Evolutionary conservation across 352 stramenopile species (phyloP).

Genomic region (Peronospora destructor): DNA sequence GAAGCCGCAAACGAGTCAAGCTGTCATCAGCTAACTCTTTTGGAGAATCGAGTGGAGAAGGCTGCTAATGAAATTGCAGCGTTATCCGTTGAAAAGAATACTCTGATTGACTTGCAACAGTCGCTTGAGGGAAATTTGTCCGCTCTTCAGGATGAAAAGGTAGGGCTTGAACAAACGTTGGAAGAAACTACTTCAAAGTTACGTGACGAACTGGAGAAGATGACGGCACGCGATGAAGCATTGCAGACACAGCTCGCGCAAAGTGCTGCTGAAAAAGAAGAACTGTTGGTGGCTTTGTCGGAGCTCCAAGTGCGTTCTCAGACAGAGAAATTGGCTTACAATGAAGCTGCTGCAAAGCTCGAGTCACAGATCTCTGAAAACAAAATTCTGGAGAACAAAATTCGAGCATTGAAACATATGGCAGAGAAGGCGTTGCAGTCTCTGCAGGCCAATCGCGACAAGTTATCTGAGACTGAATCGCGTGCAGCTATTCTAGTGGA

Average conservation of each 20-base stretch:
- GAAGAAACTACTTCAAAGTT: constrained; percentile 31
- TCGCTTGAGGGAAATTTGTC: constrained; percentile 34
- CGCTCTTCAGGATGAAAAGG: constrained; percentile 33
- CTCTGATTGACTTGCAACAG: constrained; percentile 23
- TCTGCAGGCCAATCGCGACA: constrained; percentile 19
- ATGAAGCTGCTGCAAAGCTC: constrained; percentile 20
- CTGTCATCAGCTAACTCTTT: constrained; percentile 18
- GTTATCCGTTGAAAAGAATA: constrained; percentile 24
- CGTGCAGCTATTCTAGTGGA: constrained; percentile 16
- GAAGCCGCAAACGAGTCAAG: constrained; percentile 22
- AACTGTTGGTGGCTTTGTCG: constrained; percentile 6
- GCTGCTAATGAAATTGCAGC: constrained; percentile 21
- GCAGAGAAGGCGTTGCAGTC: constrained; percentile 31
- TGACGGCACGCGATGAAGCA: constrained; percentile 12
- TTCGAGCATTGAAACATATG: constrained; percentile 27
- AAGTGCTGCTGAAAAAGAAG: constrained; percentile 20
- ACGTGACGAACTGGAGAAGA: constrained; percentile 22
- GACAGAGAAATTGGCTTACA: constrained; percentile 19
- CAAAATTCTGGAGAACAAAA: constrained; percentile 26
- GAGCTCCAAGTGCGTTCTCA: constrained; percentile 14
- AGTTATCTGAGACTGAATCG: constrained; percentile 21
- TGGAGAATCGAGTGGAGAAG: constrained; percentile 20
- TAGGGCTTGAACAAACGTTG: constrained; percentile 31
- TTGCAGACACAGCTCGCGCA: constrained; percentile 20
- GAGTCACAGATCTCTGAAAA: constrained; percentile 24